Base-by-base conservation (phyloP, 2,329 filamentous ascomycete genomes). In the Colletotrichum acutatum region DNA sequence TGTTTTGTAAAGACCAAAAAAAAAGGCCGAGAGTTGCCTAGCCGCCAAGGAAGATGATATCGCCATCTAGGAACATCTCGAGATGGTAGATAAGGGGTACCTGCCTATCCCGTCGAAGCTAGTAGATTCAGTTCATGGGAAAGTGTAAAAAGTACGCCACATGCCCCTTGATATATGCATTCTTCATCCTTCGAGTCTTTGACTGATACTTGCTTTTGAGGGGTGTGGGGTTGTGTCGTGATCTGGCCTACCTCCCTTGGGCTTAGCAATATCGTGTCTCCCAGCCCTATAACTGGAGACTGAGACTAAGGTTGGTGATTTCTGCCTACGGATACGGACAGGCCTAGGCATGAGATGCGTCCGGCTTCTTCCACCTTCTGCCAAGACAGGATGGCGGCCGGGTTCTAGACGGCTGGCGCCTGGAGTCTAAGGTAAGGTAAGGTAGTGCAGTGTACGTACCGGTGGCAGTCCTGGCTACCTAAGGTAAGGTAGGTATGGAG, bases 211-310 rank as follows among this genome's bases (percentile, higher is more conserved):
- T 49, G 6, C 8, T n/a, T 49, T 49, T 49, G 42, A 49, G 42
- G 42, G 42, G 19, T 49, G 16, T 49, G 16, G 42, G 42, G 42
- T n/a, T n/a, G 42, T 49, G 7, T n/a, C 42, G 42, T 49, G 42
- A 49, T n/a, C 42, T n/a, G 19, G 42, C 19, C 42, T 4, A 49
- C 16, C 42, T 11, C 1, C 32, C 32, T 34, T 34, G 3, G 42
- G 42, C 42, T n/a, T 49, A 49, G 42, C 16, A n/a, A n/a, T n/a
- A 49, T 49, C 42, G 19, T n/a, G 42, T 11, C 42, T 22, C 46
- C n/a, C 61, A 64, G 61, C 61, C 61, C 61, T 64, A 37, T 53
- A 64, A 64, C n/a, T 64, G 46, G 61, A 53, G 61, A 34, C 61
- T 19, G 12, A 12, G 61, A 12, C 22, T 37, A 52, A 52, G 42